Evolutionary conservation across 2,329 filamentous ascomycete genomes (phyloP).

Genomic region (Trichoderma sp.): DNA sequence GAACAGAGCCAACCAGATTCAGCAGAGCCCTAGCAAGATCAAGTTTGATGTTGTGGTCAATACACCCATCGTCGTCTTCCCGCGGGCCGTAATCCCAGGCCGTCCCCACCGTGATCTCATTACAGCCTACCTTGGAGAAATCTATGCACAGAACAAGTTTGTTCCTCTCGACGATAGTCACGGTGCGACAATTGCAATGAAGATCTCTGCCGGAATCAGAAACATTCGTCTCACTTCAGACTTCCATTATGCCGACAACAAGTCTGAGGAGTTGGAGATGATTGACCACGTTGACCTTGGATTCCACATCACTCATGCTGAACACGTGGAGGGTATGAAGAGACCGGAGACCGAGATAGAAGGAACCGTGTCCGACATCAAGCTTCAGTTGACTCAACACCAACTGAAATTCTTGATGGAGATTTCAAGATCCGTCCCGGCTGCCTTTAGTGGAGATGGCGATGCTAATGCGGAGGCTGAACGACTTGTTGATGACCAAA

Average conservation of each 20-base stretch:
- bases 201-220: conserved; percentile 85
- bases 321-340: conserved; percentile 75
- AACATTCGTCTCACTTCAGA: conserved; percentile 90
- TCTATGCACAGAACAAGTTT: conserved; percentile 95
- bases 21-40: conserved; percentile 85
- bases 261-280: conserved; percentile 86
- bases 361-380: conserved; percentile 90
- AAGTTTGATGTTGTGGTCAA: conserved; percentile 93
- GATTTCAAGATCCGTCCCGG: conserved; percentile 82
- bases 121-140: conserved; percentile 93
- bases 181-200: conserved; percentile 76
- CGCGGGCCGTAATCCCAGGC: conserved; percentile 71
- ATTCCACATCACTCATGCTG: conserved; percentile 88
- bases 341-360: conserved; percentile 90
- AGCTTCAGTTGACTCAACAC: conserved; percentile 83
- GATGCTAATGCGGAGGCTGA: conserved; percentile 76
- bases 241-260: conserved; percentile 73
- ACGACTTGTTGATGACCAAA: conserved; percentile 67
- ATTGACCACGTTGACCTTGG: conserved; percentile 96
- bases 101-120: conserved; percentile 75
- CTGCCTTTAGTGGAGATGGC: conserved; percentile 70
- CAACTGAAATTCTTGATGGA: conserved; percentile 89
- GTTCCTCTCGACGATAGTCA: conserved; percentile 77
- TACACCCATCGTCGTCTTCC: conserved; percentile 95
- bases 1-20: conserved; percentile 88